Evolutionary conservation across 2,329 filamentous ascomycete genomes (phyloP).

Genomic region (Pseudogymnoascus destructans): DNA sequence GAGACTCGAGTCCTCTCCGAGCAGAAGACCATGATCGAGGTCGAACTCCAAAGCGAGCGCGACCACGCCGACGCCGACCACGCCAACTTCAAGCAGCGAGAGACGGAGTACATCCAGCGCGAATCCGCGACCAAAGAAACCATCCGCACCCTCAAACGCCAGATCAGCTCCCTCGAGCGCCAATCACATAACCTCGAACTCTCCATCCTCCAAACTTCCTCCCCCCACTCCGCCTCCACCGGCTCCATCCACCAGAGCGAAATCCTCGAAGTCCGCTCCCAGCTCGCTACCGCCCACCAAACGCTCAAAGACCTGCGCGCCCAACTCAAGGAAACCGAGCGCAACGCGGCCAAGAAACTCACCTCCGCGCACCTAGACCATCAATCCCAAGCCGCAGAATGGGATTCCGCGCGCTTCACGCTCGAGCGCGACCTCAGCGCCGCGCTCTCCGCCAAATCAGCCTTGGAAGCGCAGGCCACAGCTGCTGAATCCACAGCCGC

Average conservation of each 20-base stretch:
- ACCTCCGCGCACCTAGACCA: constrained; percentile 37
- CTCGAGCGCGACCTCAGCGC: constrained; percentile 32
- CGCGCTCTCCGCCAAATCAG: constrained; percentile 34
- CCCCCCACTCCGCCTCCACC: constrained; percentile 33
- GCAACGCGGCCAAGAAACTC: constrained; percentile 27
- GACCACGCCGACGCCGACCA: constrained; percentile 43
- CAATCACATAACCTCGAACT: constrained; percentile 53
- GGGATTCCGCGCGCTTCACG: constrained; percentile 24
- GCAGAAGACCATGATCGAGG: constrained; percentile 46
- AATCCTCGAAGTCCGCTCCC: constrained; percentile 43
- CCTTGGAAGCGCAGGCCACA: constrained; percentile 25
- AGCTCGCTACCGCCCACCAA: constrained; percentile 47
- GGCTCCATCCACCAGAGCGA: constrained; percentile 44
- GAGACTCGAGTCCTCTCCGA: constrained; percentile 46
- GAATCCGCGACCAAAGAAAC: constrained; percentile 50
- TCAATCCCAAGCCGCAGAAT: constrained; percentile 32
- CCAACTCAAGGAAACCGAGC: constrained; percentile 37
- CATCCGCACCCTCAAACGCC: constrained; percentile 49
- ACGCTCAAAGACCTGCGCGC: constrained; percentile 41
- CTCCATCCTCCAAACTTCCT: constrained; percentile 34
- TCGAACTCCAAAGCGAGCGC: constrained; percentile 51
- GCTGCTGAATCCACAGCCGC: constrained; percentile 33
- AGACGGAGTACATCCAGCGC: constrained; percentile 51
- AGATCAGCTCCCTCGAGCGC: constrained; percentile 53
- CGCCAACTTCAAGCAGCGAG: constrained; percentile 34